Evolutionary conservation across 1,139 yeast genomes (phyloP).

Genomic region (Kluyveromyces marxianus): DNA sequence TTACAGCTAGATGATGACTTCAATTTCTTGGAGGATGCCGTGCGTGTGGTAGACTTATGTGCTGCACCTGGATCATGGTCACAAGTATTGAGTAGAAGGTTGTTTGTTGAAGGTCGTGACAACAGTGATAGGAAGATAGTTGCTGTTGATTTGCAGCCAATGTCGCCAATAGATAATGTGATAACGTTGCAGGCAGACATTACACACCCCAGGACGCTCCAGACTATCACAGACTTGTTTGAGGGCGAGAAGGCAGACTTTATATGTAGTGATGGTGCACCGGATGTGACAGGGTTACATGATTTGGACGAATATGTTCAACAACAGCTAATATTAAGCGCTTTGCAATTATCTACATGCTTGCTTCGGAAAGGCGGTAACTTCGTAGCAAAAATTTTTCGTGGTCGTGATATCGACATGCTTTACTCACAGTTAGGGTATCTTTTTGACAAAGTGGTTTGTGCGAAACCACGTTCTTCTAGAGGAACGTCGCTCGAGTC

Average conservation of each 20-base stretch:
- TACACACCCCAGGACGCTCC: conserved; percentile 85
- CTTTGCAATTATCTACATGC: conserved; percentile 84
- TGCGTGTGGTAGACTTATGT: conserved; percentile 88
- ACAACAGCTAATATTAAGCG: conserved; percentile 86
- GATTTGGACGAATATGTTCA: conserved; percentile 95
- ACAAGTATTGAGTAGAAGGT: conserved; percentile 76
- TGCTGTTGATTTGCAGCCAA: conserved; percentile 93
- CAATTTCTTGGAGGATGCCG: conserved; percentile 60
- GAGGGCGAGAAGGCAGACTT: conserved; percentile 92
- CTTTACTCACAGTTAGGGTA: conserved; percentile 82
- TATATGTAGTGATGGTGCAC: conserved; percentile 97
- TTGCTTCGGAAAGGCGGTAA: conserved; percentile 81
- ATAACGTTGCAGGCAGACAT: conserved; percentile 91
- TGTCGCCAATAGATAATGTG: conserved; percentile 89
- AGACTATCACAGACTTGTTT: conserved; percentile 65
- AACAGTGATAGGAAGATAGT: conserved; percentile 57
- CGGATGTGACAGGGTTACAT: conserved; percentile 95
- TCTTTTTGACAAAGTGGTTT: conserved; percentile 75
- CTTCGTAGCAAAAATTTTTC: conserved; percentile 90
- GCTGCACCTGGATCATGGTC: conserved; percentile 99
- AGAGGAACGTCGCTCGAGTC: conserved; percentile 92
- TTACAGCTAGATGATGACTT: conserved; percentile 87
- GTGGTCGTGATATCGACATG: conserved; percentile 92
- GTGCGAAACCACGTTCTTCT: conserved; percentile 94
- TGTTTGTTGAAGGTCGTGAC: conserved; percentile 37